Percentiles rank a stretch among this genome's conserved stretches.
Conservation (phyloP, 495 filamentous ascomycete species). For the Annulohypoxylon moriforme region DNA sequence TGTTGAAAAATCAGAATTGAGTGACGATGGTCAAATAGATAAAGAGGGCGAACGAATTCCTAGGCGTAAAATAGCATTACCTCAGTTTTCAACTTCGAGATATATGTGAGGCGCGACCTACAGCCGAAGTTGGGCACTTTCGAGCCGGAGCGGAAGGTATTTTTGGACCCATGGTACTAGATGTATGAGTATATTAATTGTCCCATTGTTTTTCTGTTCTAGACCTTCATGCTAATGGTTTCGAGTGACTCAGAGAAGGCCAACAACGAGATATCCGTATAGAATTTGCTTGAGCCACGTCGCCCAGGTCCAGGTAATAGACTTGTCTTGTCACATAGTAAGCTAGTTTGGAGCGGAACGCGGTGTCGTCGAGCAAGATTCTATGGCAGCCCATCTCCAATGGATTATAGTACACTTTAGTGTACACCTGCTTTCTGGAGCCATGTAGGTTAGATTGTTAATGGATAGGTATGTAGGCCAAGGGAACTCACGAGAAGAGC, state of each 20-base stretch:
- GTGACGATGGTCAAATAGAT: not conserved
- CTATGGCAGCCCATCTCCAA: not conserved
- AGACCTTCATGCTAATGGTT: not conserved
- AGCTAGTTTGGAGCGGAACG: not conserved
- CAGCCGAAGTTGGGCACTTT: not conserved
- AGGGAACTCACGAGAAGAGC: not conserved
- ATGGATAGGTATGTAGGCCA: not conserved
- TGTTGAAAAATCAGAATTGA: not conserved
- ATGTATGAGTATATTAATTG: not conserved
- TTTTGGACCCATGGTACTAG: not conserved
- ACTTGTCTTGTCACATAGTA: not conserved
- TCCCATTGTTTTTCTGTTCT: not conserved
- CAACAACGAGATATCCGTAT: not conserved
- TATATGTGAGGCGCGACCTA: not conserved
- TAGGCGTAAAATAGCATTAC: not conserved
- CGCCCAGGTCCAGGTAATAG: not conserved
- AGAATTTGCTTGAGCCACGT: not conserved
- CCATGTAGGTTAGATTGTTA: not conserved
- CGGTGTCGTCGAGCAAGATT: not conserved
- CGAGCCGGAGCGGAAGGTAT: not conserved
- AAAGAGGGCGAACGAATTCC: not conserved
- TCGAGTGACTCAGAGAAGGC: not conserved
- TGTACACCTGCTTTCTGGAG: not conserved
- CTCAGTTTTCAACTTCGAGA: not conserved
- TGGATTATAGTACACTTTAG: not conserved